These are phyloP conservation scores for Ilex paraguariensis DNA, from an alignment of 305 asterid species.

Conservation along the genomic window DNA sequence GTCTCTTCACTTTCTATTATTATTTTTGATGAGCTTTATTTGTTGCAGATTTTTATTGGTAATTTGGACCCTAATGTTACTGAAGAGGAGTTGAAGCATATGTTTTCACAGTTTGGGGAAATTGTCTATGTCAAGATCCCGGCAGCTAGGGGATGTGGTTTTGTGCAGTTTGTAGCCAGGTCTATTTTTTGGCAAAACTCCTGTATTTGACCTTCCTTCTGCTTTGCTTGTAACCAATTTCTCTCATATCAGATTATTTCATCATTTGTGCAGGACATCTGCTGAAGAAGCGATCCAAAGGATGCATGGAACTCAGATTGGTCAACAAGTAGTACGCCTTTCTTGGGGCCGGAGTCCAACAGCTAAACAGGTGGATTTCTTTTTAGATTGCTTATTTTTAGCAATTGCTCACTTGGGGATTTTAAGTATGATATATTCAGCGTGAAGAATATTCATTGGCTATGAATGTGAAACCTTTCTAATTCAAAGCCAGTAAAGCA, in stretches of 20 bases:
- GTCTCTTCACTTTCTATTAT: constrained; percentile 8
- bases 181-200: constrained; percentile 16
- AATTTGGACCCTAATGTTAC: constrained; percentile 73
- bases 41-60: constrained; percentile 66
- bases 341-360: constrained; percentile 90
- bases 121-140: constrained; percentile 78
- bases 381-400: background rate
- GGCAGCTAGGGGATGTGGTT: constrained; percentile 80
- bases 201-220: constrained; percentile 6
- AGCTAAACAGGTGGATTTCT: constrained; percentile 57
- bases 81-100: constrained; percentile 82
- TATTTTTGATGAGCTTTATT: constrained; percentile 17
- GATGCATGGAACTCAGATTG: constrained; percentile 79
- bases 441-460: too few relatives aligned
- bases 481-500: too few relatives aligned
- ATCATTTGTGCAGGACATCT: constrained; percentile 45
- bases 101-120: constrained; percentile 76
- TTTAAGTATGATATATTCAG: too few relatives aligned
- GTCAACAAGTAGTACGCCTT: constrained; percentile 86
- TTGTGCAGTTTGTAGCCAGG: constrained; percentile 83
- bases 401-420: too few relatives aligned
- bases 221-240: constrained; percentile 15
- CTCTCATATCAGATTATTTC: constrained; percentile 2
- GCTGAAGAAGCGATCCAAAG: constrained; percentile 95
- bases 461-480: too few relatives aligned